Conservation (phyloP, 805 yeast species). For the Candida manassasensis region DNA sequence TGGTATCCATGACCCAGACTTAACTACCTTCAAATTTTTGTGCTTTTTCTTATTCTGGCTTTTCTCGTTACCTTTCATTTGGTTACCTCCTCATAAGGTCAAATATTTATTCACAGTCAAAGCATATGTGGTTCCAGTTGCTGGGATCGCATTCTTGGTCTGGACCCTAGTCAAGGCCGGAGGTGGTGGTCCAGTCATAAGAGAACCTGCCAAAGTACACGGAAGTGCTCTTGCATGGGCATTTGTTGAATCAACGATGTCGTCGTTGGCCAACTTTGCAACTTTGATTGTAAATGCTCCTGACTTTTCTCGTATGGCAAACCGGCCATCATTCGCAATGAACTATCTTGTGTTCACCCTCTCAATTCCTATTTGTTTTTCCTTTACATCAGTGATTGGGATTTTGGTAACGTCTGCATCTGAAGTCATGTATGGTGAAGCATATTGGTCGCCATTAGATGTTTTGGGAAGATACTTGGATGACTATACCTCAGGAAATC, state of each 20-base stretch:
- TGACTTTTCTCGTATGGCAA: slow-evolving; percentile 82
- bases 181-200: slow-evolving; percentile 72
- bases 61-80: slow-evolving; percentile 71
- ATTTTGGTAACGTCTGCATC: slow-evolving; percentile 81
- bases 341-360: slow-evolving; percentile 44
- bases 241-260: slow-evolving; percentile 73
- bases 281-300: slow-evolving; percentile 87
- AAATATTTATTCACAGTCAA: slow-evolving; percentile 82
- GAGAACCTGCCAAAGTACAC: slow-evolving; percentile 42
- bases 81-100: slow-evolving; percentile 76
- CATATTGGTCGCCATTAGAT: slow-evolving; percentile 83
- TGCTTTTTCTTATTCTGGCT: slow-evolving; percentile 81
- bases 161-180: slow-evolving; percentile 82
- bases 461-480: slow-evolving; percentile 60
- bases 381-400: slow-evolving; percentile 79
- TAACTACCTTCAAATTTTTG: slow-evolving; percentile 69
- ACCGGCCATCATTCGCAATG: slow-evolving; percentile 35
- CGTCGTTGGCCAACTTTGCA: slow-evolving; percentile 79
- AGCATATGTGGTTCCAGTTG: slow-evolving; percentile 73
- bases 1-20: slow-evolving; percentile 52
- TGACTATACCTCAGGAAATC: slow-evolving; percentile 32
- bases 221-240: slow-evolving; percentile 78
- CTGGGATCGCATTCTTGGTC: slow-evolving; percentile 75
- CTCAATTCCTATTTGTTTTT: slow-evolving; percentile 73
- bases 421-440: slow-evolving; percentile 56